Conservation (phyloP, 2,329 filamentous ascomycete species). For the Verticillium zaregamsianum region DNA sequence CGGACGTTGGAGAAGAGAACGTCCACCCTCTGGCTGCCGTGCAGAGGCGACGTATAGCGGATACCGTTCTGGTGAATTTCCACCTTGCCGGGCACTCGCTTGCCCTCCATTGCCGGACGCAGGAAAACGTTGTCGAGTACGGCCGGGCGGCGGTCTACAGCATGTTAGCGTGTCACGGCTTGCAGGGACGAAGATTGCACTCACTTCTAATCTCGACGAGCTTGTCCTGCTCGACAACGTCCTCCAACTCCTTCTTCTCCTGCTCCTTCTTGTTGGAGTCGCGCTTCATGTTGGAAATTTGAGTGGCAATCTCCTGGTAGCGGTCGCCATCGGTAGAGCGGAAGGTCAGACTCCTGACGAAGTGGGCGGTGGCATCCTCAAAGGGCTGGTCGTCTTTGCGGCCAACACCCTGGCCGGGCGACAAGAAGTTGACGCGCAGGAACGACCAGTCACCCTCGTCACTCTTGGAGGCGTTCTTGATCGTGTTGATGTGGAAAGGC, state of each 20-base stretch:
- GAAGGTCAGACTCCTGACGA: constrained; percentile 92
- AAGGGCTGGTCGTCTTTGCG: constrained; percentile 97
- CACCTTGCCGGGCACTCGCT: constrained; percentile 90
- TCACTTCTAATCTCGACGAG: constrained; percentile 87
- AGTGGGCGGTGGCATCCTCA: constrained; percentile 92
- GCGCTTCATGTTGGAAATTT: constrained; percentile 96
- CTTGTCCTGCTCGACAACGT: constrained; percentile 98
- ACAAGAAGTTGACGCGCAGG: constrained; percentile 94
- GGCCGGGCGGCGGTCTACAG: constrained; percentile 75
- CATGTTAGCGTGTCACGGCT: background rate
- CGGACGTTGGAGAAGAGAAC: constrained; percentile 98
- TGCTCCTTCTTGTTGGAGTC: constrained; percentile 88
- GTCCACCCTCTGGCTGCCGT: constrained; percentile 80
- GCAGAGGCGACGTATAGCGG: constrained; percentile 80
- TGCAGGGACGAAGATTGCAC: constrained; percentile 21
- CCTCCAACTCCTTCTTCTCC: constrained; percentile 99
- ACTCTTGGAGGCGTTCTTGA: constrained; percentile 98
- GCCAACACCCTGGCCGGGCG: constrained; percentile 93
- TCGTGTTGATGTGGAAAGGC: constrained; percentile 94
- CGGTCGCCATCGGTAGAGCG: constrained; percentile 84
- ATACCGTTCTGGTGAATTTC: constrained; percentile 99
- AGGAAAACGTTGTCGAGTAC: constrained; percentile 94
- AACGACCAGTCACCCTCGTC: constrained; percentile 94
- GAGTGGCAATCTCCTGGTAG: constrained; percentile 84
- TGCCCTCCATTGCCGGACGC: constrained; percentile 91